Evolutionary conservation across 202 grass and related monocot genomes (phyloP).

Genomic region (Saccharum hybrid): DNA sequence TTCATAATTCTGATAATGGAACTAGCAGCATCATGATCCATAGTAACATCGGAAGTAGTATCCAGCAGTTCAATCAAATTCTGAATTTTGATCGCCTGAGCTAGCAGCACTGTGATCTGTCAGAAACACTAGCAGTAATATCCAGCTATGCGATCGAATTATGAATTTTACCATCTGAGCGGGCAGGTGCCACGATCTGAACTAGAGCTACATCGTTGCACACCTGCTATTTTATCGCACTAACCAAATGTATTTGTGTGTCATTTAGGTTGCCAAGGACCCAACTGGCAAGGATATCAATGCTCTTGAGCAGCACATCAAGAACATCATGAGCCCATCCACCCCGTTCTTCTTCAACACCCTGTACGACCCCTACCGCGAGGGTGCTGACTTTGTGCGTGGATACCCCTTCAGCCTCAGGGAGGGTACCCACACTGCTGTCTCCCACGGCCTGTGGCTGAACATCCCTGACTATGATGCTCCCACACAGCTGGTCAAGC

Average conservation of each 20-base stretch:
- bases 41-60: neutral
- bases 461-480: conserved; percentile 96
- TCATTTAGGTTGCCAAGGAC: conserved; percentile 76
- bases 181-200: neutral
- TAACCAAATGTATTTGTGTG: neutral
- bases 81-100: neutral
- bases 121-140: neutral
- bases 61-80: neutral
- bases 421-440: conserved; percentile 69
- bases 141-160: neutral
- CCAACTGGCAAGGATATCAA: conserved; percentile 82
- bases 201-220: neutral
- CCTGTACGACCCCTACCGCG: conserved; percentile 76
- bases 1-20: neutral
- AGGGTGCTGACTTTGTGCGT: conserved; percentile 86
- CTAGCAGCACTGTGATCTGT: neutral
- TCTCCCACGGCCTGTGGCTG: conserved; percentile 85
- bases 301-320: conserved; percentile 87
- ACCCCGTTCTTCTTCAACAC: conserved; percentile 94
- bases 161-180: neutral
- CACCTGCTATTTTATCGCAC: neutral
- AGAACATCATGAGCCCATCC: conserved; percentile 73
- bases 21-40: neutral
- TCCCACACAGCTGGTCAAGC: conserved; percentile 85
- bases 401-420: conserved; percentile 90